Base-by-base conservation (phyloP, 768 basidiomycete genomes). In the Suillus tomentosus region DNA sequence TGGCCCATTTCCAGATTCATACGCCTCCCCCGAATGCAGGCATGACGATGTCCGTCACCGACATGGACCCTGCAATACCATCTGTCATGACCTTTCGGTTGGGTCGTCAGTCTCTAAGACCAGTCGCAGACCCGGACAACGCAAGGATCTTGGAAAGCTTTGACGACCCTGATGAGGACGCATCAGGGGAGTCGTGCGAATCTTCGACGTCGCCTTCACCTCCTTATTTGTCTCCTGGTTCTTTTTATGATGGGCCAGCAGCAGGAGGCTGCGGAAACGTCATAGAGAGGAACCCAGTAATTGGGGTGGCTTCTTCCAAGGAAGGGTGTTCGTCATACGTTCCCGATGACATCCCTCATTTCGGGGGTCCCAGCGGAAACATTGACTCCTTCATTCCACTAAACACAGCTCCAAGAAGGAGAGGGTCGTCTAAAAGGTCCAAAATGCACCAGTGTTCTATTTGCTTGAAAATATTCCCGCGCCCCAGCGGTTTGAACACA, bases 371-470 rank as follows among this genome's bases (percentile, higher is more conserved):
- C 10, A 14, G 47, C 2, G 58, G 39, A 39, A 11, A 34, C 60
- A 27, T 51, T 6, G 60, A 61, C 34, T 11, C 58, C 50, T 48
- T 54, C 27, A 5, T 40, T 42, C 40, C 57, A 39, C 61, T n/a
- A 5, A 24, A n/a, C 40, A 5, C 61, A 19, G 27, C 40, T 17
- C 37, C 55, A 4, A 57, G 51, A 27, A 62, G 13, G 61, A 31
- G 17, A 53, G 8, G 57, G 61, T 60, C 53, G 54, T 67, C 67
- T 59, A 78, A 82, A 70, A 83, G 76, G 61, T 76, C 79, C 3
- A 84, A 84, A 68, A 83, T 83, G 82, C 83, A 84, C 68, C 74
- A 78, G 68, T 84, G 83, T 68, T 68, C 63, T 10, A 72, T 79
- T 5, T 84, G 83, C 73, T 65, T 69, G 1, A 83, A 83, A 71